phyloP scores from a whole-genome alignment of 257 asterid species.

The Perilla frutescens region DNA sequence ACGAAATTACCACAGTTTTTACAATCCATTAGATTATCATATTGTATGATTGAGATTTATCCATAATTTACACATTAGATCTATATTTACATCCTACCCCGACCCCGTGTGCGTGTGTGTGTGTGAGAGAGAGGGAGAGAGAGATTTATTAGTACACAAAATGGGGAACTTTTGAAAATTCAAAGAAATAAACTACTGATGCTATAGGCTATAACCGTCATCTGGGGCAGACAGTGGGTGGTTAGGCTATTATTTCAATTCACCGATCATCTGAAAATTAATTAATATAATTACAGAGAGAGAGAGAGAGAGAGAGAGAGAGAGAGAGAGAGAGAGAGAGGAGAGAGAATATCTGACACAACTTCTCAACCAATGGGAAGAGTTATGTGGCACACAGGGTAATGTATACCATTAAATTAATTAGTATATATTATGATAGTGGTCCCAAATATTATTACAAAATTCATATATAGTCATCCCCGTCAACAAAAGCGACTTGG shows the following conservation, averaged over 20 bases:
- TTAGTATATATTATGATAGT: not conserved
- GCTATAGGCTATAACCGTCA: not conserved
- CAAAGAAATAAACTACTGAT: conserved; percentile 15
- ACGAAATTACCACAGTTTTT: no score
- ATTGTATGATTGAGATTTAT: no score
- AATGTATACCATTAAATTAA: not conserved
- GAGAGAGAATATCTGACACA: conserved; percentile 35
- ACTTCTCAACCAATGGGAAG: conserved; percentile 52
- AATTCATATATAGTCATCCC: not conserved
- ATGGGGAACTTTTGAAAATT: conserved; percentile 38
- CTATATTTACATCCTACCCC: no score
- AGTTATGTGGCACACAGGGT: conserved; percentile 57
- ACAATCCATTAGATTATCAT: no score
- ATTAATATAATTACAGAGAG: not conserved
- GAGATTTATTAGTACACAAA: not conserved
- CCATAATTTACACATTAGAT: no score
- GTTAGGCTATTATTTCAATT: conserved; percentile 19
- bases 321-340: conserved; percentile 30
- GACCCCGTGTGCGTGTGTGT: no score
- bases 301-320: not conserved
- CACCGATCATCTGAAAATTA: not conserved
- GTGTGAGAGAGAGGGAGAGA: not conserved
- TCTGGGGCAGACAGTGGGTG: conserved; percentile 13
- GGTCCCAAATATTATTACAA: conserved; percentile 34
- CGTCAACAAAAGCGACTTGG: conserved; percentile 72